Evolutionary conservation across 805 yeast genomes (phyloP).

Genomic region (Kluyveromyces lactis): DNA sequence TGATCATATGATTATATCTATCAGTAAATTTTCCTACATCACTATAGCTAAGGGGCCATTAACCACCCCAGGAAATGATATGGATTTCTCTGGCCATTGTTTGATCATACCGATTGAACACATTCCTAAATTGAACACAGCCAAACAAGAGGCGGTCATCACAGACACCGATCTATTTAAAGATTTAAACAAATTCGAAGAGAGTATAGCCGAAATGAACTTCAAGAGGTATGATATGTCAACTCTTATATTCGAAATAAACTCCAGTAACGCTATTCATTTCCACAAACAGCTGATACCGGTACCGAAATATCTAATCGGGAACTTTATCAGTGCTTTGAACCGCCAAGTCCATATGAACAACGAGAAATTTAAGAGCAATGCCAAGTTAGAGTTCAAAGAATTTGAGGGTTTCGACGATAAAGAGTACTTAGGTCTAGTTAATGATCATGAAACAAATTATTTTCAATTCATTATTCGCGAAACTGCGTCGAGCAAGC

Average conservation of each 20-base stretch:
- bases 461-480: conserved; percentile 30
- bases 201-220: conserved; percentile 42
- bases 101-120: conserved; percentile 75
- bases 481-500: conserved; percentile 23
- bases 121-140: conserved; percentile 36
- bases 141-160: conserved; percentile 18
- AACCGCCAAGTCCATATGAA: conserved; percentile 37
- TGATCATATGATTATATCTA: conserved; percentile 71
- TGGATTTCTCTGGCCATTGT: conserved; percentile 71
- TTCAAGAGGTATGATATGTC: conserved; percentile 35
- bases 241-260: conserved; percentile 63
- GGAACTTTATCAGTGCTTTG: conserved; percentile 39
- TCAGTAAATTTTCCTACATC: conserved; percentile 57
- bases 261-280: conserved; percentile 58
- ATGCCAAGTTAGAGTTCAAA: conserved; percentile 37
- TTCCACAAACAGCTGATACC: conserved; percentile 74
- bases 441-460: conserved; percentile 25
- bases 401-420: conserved; percentile 24
- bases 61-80: conserved; percentile 40
- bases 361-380: conserved; percentile 38
- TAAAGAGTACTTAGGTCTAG: conserved; percentile 19
- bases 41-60: conserved; percentile 86
- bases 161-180: conserved; percentile 28
- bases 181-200: conserved; percentile 43
- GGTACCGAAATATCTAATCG: conserved; percentile 38